These are phyloP conservation scores for Raddia guianensis DNA, from an alignment of 176 grass and related monocot species.

Conservation along the genomic window DNA sequence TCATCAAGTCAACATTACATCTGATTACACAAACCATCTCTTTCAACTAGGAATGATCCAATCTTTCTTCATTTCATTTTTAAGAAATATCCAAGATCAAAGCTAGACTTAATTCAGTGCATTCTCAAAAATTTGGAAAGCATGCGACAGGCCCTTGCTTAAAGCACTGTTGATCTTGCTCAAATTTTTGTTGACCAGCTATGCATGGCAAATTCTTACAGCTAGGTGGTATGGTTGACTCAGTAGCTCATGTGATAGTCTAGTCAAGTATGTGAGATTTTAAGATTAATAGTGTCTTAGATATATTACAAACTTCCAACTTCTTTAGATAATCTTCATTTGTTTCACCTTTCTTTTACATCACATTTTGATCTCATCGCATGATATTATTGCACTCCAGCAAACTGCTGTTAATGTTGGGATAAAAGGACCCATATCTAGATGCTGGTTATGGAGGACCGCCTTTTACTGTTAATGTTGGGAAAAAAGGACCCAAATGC, in stretches of 20 bases:
- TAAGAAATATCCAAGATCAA: neutral
- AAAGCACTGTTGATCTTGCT: neutral
- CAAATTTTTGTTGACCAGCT: conserved; percentile 20
- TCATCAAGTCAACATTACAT: conserved; percentile 18
- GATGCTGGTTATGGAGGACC: neutral
- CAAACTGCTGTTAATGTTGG: conserved; percentile 11
- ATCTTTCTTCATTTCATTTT: neutral
- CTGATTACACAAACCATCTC: conserved; percentile 23
- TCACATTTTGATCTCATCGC: conserved; percentile 24
- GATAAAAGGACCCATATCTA: conserved; percentile 6
- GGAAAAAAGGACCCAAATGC: neutral
- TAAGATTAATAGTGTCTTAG: conserved; percentile 20
- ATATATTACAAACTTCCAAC: conserved; percentile 12
- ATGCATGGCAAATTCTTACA: conserved; percentile 14
- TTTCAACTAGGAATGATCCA: conserved; percentile 25
- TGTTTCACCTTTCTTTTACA: conserved; percentile 6
- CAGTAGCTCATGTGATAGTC: conserved; percentile 31
- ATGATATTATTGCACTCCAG: conserved; percentile 32
- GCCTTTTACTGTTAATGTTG: conserved; percentile 12
- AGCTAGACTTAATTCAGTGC: conserved; percentile 14
- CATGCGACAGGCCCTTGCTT: neutral
- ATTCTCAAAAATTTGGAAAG: conserved; percentile 17
- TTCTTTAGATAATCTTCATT: conserved; percentile 26
- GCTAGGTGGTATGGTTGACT: conserved; percentile 21
- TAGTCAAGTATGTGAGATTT: conserved; percentile 21